phyloP scores from a whole-genome alignment of 2,329 filamentous ascomycete genomes.

The Epichloe amarillans region DNA sequence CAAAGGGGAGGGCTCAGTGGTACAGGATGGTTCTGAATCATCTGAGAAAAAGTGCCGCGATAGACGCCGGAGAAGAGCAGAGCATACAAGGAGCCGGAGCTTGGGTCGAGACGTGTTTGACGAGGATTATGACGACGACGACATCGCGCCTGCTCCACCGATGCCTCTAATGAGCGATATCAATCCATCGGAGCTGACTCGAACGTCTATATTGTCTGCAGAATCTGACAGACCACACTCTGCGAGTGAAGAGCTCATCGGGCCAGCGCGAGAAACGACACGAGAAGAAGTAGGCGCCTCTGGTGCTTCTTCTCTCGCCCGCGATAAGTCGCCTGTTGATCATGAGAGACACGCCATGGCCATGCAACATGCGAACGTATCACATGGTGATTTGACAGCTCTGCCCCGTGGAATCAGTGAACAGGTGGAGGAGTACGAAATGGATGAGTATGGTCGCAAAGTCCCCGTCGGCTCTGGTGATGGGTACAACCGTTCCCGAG shows the following conservation, averaged over 20 bases:
- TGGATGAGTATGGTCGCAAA: constrained; percentile 30
- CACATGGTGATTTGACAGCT: constrained; percentile 43
- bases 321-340: constrained; percentile 39
- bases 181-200: constrained; percentile 73
- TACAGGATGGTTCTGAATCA: constrained; percentile 27
- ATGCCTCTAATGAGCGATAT: constrained; percentile 85
- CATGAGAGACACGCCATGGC: constrained; percentile 47
- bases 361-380: constrained; percentile 52
- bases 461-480: constrained; percentile 30
- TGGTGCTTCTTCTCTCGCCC: constrained; percentile 48
- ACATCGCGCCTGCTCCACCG: constrained; percentile 45
- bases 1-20: constrained; percentile 20
- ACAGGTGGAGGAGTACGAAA: constrained; percentile 34
- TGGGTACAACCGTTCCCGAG: constrained; percentile 22
- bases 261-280: constrained; percentile 38
- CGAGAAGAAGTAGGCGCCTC: constrained; percentile 48
- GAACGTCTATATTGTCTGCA: constrained; percentile 75
- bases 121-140: constrained; percentile 40
- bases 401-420: constrained; percentile 35
- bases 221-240: constrained; percentile 62
- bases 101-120: constrained; percentile 30
- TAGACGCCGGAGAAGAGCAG: constrained; percentile 38
- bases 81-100: constrained; percentile 31
- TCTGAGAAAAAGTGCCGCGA: constrained; percentile 38
- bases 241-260: constrained; percentile 46